Base-by-base conservation (phyloP, 305 asterid species). In the Solanum hybrid region DNA sequence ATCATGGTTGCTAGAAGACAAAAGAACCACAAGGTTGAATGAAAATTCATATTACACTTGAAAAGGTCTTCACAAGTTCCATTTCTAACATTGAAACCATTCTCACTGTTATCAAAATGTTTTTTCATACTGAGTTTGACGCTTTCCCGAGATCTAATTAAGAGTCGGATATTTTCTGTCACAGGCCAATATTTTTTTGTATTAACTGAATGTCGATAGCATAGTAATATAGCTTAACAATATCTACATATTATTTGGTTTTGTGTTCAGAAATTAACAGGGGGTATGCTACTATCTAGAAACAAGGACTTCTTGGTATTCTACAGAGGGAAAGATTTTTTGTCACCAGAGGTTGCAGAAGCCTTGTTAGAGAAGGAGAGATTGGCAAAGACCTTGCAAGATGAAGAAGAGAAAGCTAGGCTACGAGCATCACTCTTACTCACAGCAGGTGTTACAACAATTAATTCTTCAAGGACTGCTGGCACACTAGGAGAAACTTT, bases 301-400 rank as follows among this genome's bases (percentile, higher is more conserved):
- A 96, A 96, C 96, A 97, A 96, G 94, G 99, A 96, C 89, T 97
- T 93, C 93, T 92, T 97, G 90, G 99, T 97, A 91, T 97, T 92
- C 90, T 97, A 94, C 26, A 90, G 99, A 90, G 99, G 99, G 78
- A 97, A 97, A 93, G 93, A 96, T 90, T 97, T 97, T 93, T 94
- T 96, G 91, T 92, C 98, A 84, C 96, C 96, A 1, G 98, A 95
- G 36, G 98, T 97, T 88, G 94, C 99, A 4, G 96, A 97, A 91
- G 98, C 93, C 79, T 93, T 97, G 90, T 89, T 97, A 91, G 99
- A 97, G 90, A 95, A 96, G 84, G 99, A 96, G 94, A 97, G 91
- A 89, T 87, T 94, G 93, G 99, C 98, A 2, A 97, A 92, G 85
- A 13, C 94, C 88, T 92, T 95, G 87, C 99, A 96, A 92, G 98